Evolutionary conservation across 164 flowering plant genomes (phyloP).

Genomic region (Vitis labrusca): DNA sequence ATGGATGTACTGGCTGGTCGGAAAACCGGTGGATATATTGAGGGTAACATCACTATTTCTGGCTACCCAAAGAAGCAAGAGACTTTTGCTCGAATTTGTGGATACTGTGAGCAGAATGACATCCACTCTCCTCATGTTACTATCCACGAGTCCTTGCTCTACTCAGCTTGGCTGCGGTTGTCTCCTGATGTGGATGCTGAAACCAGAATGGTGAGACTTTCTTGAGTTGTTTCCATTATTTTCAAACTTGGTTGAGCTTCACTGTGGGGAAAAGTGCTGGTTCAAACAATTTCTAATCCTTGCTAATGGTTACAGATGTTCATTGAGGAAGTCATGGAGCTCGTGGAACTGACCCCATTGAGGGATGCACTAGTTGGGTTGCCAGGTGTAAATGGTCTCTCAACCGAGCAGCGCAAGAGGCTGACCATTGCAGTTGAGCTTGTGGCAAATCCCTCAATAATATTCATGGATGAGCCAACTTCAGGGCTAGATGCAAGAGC

Average conservation of each 20-base stretch:
- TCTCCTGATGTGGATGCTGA: constrained; percentile 29
- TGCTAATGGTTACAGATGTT: constrained; percentile 33
- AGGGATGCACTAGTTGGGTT: constrained; percentile 49
- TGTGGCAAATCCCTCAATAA: constrained; percentile 65
- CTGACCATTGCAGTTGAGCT: constrained; percentile 66
- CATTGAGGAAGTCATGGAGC: constrained; percentile 59
- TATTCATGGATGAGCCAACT: constrained; percentile 77
- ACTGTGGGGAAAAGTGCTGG: too few relatives aligned
- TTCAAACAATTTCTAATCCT: neutral
- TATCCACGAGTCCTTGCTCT: constrained; percentile 55
- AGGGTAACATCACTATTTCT: constrained; percentile 48
- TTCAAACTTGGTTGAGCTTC: too few relatives aligned
- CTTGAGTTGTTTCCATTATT: too few relatives aligned
- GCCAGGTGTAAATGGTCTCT: constrained; percentile 58
- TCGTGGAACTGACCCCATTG: constrained; percentile 43
- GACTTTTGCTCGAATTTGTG: constrained; percentile 60
- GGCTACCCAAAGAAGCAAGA: constrained; percentile 65
- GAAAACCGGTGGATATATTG: constrained; percentile 64
- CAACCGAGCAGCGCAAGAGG: constrained; percentile 64
- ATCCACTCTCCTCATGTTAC: constrained; percentile 68
- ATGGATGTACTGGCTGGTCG: constrained; percentile 73
- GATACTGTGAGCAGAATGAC: constrained; percentile 63
- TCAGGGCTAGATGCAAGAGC: constrained; percentile 76
- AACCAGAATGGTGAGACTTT: constrained; percentile 34
- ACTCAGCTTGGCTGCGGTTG: constrained; percentile 66